Conservation (phyloP, 371 early-diverging fungal species). For the Paraphysoderma sedebokerense region DNA sequence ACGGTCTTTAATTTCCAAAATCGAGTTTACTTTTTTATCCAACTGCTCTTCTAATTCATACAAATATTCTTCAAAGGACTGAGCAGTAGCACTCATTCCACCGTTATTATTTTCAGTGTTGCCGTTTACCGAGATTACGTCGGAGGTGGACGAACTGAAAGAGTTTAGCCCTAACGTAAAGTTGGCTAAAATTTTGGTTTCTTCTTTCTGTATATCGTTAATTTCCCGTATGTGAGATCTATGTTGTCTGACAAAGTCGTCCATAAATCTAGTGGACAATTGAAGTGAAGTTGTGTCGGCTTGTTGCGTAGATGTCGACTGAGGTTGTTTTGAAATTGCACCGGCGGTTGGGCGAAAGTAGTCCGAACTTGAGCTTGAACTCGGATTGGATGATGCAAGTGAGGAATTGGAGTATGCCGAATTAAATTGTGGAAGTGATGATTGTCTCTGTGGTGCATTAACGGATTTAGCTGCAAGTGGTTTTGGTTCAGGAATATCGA, state of each 20-base stretch:
- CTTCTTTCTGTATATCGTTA: conserved; percentile 51
- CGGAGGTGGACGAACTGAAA: conserved; percentile 10
- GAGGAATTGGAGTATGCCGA: background rate
- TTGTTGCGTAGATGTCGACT: background rate
- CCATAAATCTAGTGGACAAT: conserved; percentile 10
- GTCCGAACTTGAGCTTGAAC: no score
- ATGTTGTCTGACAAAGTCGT: conserved; percentile 54
- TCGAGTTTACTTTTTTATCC: no score
- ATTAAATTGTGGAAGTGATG: background rate
- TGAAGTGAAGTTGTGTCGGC: background rate
- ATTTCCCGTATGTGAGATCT: conserved; percentile 56
- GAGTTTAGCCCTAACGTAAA: conserved; percentile 24
- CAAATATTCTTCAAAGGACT: no score
- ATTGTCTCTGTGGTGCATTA: background rate
- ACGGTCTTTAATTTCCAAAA: no score
- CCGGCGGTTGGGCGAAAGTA: conserved; percentile 2
- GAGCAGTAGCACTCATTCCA: no score
- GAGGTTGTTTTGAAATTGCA: background rate
- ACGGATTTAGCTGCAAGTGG: conserved; percentile 4
- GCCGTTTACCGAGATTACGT: conserved; percentile 8
- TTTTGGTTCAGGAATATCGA: background rate
- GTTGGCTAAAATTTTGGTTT: conserved; percentile 57
- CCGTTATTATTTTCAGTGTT: conserved; percentile 13
- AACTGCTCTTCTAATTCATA: no score
- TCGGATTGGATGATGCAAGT: background rate